Base-by-base conservation (phyloP, 805 yeast genomes). In the Maudiozyma saulgeensis region DNA sequence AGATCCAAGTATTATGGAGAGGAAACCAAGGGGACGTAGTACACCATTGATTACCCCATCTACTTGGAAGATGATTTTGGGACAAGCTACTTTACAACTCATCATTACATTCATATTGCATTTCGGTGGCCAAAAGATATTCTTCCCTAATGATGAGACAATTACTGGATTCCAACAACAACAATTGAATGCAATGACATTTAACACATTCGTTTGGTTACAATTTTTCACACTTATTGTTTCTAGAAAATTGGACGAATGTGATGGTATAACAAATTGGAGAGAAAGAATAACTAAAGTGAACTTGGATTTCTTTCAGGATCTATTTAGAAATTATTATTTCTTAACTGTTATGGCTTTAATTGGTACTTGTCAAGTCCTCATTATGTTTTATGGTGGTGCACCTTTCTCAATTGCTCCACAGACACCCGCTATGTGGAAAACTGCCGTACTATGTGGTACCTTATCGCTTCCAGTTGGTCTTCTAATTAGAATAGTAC, bases 11-110 rank as follows among this genome's bases (percentile, higher is more conserved):
- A 82, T 87, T 41, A 72, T 93, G 62, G 79, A 84, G 53, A 75
- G 87, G 48, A 81, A 79, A 61, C 99, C 99, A 1, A 88, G 83
- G 41, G 93, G 95, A 34, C 78, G 96, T 61, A 70, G 72, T 21
- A 77, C 80, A 15, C 86, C 95, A 1, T 74, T 93, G 68, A 91
- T 93, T 56, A 75, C 95, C 5, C 81, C 82, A 2, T 84, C 96
- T 9, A 93, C 93, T 90, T 93, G 99, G 99, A 93, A 93, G 68
- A 91, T 93, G 97, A 93, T 93, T 57, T 52, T 90, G 45, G 93
- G 96, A 2, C 97, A 93, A 70, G 77, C 96, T 1, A 51, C 74
- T 15, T 77, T 81, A 53, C 99, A 93, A 72, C 75, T 93, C 53
- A 63, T 76, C 21, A 78, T 93, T 18, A 91, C 98, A 0, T 84